Conservation (phyloP, 495 filamentous ascomycete species). For the Lasiosphaeria miniovina region DNA sequence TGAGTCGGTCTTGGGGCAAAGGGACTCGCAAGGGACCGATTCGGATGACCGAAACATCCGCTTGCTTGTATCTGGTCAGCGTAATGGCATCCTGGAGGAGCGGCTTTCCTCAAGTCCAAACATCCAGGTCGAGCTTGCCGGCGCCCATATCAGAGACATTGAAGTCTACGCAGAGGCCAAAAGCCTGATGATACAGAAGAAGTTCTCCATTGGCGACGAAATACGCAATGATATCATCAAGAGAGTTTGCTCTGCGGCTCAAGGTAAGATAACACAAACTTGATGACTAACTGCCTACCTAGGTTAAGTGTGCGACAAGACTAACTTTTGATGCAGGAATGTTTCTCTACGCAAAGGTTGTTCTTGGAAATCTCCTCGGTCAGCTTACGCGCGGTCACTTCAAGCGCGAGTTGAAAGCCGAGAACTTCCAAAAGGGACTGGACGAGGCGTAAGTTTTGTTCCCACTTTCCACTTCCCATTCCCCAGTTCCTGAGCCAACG, state of each 20-base stretch:
- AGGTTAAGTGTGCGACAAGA: background rate
- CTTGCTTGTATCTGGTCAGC: background rate
- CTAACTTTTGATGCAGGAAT: constrained; percentile 4
- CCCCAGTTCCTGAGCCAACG: background rate
- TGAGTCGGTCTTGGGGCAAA: background rate
- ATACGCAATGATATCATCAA: background rate
- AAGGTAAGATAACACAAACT: background rate
- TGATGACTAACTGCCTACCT: background rate
- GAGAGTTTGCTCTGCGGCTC: background rate
- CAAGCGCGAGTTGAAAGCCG: background rate
- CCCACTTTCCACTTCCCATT: background rate
- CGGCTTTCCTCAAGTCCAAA: background rate
- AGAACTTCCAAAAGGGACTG: constrained; percentile 3
- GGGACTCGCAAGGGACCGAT: background rate
- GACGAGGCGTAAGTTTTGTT: background rate
- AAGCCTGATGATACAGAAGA: background rate
- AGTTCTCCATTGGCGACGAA: background rate
- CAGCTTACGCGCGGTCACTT: background rate
- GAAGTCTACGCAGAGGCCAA: background rate
- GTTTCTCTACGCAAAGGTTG: constrained; percentile 10
- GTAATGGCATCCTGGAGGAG: background rate
- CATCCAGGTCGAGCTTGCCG: background rate
- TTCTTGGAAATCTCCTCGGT: background rate
- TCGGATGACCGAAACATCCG: background rate
- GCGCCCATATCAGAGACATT: background rate